Conservation (phyloP, 768 basidiomycete species). For the Hydnum rufescens region DNA sequence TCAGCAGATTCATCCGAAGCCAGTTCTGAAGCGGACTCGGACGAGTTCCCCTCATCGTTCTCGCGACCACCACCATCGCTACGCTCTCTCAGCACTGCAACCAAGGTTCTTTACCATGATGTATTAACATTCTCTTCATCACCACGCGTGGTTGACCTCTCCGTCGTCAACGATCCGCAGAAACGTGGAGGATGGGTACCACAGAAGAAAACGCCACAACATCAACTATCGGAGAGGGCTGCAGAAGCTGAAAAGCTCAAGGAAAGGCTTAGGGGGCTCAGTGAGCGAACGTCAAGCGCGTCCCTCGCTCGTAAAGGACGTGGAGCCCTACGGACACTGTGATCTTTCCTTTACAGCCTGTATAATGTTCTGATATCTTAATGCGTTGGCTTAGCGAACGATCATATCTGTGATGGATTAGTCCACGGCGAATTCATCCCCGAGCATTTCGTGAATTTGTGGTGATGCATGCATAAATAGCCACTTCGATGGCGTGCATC, state of each 20-base stretch:
- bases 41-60: conserved; percentile 9
- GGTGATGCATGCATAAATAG: no score
- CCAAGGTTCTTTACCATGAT: conserved; percentile 73
- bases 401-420: no score
- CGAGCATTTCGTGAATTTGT: no score
- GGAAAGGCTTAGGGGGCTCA: conserved; percentile 43
- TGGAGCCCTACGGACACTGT: no score
- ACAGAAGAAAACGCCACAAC: conserved; percentile 58
- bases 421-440: no score
- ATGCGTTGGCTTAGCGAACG: no score
- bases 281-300: conserved; percentile 6
- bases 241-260: conserved; percentile 55
- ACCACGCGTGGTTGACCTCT: conserved; percentile 72
- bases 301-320: no score
- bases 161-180: conserved; percentile 19
- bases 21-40: conserved; percentile 1
- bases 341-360: no score
- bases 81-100: conserved; percentile 56
- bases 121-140: conserved; percentile 71
- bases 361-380: no score
- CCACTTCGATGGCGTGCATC: no score
- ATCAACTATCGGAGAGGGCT: conserved; percentile 61
- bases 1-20: conserved; percentile 32
- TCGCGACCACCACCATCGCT: conserved; percentile 28
- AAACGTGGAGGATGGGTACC: conserved; percentile 47